Base-by-base conservation (phyloP, 2,329 filamentous ascomycete species). In the Claviceps spartinae region DNA sequence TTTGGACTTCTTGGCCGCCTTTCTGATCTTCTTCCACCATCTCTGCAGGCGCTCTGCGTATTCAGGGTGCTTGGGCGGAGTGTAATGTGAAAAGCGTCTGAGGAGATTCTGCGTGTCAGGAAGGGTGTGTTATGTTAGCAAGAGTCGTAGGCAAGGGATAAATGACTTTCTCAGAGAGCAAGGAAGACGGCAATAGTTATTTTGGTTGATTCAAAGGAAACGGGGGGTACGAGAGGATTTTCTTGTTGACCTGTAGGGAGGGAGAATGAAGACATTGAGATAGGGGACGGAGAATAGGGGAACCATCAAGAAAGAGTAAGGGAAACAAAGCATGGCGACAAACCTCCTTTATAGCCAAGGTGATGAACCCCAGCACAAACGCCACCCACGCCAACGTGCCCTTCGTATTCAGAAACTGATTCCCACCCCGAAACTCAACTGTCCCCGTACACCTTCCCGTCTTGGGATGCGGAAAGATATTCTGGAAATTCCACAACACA, bases 401-500 rank as follows among this genome's bases (percentile, higher is more conserved):
- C 46, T 60, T 64, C 3, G 66, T 68, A 48, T 58, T 62, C 52
- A 69, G 58, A 52, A 69, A 69, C 57, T 69, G 67, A 52, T 67
- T 68, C 1, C 67, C 67, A 13, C 67, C 67, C 2, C 67, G 63
- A 47, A 69, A 69, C 59, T 69, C 67, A 20, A 69, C 62, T 0
- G 67, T 69, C 0, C 67, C 67, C 8, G 64, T 67, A 45, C 65
- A 68, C 44, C 63, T 55, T 5, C 65, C 65, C 41, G 63, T 67
- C 61, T 65, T 68, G 44, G 65, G 64, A 50, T 63, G 62, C 1
- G 66, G 62, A 49, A 67, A 66, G 53, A 67, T 66, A 54, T 69
- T 69, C 52, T 68, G 63, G 47, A 70, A 69, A 50, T 69, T 69
- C 67, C 68, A 69, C 40, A 69, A 55, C 11, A 69, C 67, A 52